Base-by-base conservation (phyloP, 148 eudicot species). In the Drosera capensis region DNA sequence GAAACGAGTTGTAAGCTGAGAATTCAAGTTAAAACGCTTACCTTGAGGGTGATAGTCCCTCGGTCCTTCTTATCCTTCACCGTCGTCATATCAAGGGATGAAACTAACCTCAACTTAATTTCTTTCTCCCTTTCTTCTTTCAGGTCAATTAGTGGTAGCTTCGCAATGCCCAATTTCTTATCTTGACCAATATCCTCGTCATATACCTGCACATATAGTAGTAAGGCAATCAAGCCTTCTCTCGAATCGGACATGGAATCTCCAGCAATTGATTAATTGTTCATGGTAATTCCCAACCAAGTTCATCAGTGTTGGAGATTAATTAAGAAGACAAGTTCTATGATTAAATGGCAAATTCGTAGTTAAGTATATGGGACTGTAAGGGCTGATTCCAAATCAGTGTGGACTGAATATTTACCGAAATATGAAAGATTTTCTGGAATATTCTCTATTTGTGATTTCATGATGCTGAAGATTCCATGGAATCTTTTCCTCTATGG, bases 171-270 rank as follows among this genome's bases (percentile, higher is more conserved):
- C 51, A 90, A 41, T 61, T 73, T 71, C 73, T 84, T 72, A 61
- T 90, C 97, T 49, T 78, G 87, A 46, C 97, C 97, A 51, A 90
- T 72, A 56, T 90, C 97, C 59, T 80, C 14, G 62, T 90, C 97
- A 46, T 52, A 80, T 23, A 90, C 97, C 97, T 90, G 79, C 56
- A 64, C 26, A 19, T 28, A 9, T 28, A 28, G 9, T 28, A 28
- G 9, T 28, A 28, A 28, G 31, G 4, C 31, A 3, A 28, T 3
- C 4, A 3, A 28, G 31, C 4, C 31, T 28, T 9, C 4, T 3
- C 4, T 9, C 9, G 31, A 3, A 3, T 28, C 9, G 31, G 9
- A 28, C 4, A 28, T 28, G 4, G 9, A 28, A 28, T 28, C 31
- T 28, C 31, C 9, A 3, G 31, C 9, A 28, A 9, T 28, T 3